Base-by-base conservation (phyloP, 2,329 filamentous ascomycete genomes). In the Aspergillus tubingensis region DNA sequence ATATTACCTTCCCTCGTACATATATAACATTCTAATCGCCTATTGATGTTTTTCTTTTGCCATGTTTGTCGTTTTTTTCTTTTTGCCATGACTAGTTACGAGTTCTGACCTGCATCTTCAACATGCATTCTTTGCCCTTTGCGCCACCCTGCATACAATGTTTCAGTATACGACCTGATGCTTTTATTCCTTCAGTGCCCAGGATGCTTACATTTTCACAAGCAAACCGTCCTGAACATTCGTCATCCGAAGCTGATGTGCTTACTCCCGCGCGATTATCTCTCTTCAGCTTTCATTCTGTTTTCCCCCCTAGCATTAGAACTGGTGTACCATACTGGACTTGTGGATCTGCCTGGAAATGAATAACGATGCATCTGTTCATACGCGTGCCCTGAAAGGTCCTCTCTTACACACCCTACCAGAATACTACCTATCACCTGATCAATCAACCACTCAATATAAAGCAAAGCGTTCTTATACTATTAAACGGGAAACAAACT, bases 291-390 rank as follows among this genome's bases (percentile, higher is more conserved):
- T 21, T 55, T 50, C 32, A 13, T 36, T 36, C 10, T 36, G 32
- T 59, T 63, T 65, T 41, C 41, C 47, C 47, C 43, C 54, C 49
- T 66, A 64, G 60, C 65, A 60, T 69, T 73, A 70, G 70, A 71
- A 65, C 62, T 68, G 62, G 65, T 73, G 70, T 72, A 73, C 63
- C 71, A 68, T 73, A 72, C 41, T 62, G 57, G 61, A 57, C 49
- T 59, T 60, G 49, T 43, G 54, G 54, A 43, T 60, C 41, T 32
- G 41, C 25, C 27, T 60, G 48, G 59, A 57, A 36, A 52, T 54
- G 50, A 60, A 39, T 41, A 27, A 57, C 55, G 27, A 23, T 32
- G 39, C 23, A 23, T 59, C 56, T 25, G 19, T 55, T 38, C 43
- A 52, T 53, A 44, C 44, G 13, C 11, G 32, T 36, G 32, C 32